A percentile compares a stretch with the other conserved stretches of the same genome.
Conservation (phyloP, 192 early-diverging fungal genomes). For the Neocallimastix lanati region DNA sequence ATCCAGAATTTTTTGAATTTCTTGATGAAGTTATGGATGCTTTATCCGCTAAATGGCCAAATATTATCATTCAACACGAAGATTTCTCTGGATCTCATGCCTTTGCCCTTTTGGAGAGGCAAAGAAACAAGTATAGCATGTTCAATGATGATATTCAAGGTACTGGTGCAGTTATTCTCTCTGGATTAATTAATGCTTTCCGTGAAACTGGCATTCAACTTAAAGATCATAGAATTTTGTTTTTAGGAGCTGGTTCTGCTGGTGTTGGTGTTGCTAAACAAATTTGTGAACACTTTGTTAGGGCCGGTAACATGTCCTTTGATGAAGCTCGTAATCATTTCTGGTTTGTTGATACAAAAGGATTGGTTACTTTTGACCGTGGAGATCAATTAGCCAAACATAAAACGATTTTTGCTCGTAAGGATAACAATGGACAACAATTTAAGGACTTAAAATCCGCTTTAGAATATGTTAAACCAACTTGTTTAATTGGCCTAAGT, state of each 20-base stretch:
- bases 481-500: constrained; percentile 72
- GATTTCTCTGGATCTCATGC: constrained; percentile 89
- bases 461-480: constrained; percentile 74
- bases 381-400: constrained; percentile 66
- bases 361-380: constrained; percentile 72
- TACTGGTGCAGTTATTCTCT: constrained; percentile 82
- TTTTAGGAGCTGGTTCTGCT: constrained; percentile 86
- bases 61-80: constrained; percentile 85
- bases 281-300: constrained; percentile 60
- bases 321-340: constrained; percentile 54
- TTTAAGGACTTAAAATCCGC: constrained; percentile 51
- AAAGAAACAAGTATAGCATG: constrained; percentile 53
- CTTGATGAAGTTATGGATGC: constrained; percentile 65
- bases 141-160: constrained; percentile 94
- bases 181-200: constrained; percentile 76
- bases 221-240: constrained; percentile 67
- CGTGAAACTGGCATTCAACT: constrained; percentile 39
- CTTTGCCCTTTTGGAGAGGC: constrained; percentile 62
- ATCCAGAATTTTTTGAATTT: constrained; percentile 53
- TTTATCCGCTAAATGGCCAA: constrained; percentile 50
- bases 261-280: constrained; percentile 89
- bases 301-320: constrained; percentile 53
- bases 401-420: constrained; percentile 71
- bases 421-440: constrained; percentile 67
- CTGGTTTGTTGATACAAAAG: constrained; percentile 84